Evolutionary conservation across 768 basidiomycete species (phyloP).

Genomic region (Dictyophora rubrovolvata): DNA sequence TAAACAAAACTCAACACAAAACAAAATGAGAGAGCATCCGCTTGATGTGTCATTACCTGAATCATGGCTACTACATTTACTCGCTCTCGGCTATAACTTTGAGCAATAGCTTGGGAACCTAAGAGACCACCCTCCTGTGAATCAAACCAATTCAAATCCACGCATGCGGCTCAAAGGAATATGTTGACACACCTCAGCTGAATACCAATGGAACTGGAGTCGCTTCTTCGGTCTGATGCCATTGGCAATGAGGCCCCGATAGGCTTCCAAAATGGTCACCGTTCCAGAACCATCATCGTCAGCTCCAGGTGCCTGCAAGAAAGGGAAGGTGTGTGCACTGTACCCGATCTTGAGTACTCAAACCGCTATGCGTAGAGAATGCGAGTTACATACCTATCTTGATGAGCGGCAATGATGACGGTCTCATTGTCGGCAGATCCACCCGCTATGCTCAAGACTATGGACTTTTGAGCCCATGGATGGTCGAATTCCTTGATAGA

Average conservation of each 20-base stretch:
- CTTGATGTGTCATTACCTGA: constrained; percentile 40
- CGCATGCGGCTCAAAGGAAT: background rate
- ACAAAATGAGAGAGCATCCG: constrained; percentile 7
- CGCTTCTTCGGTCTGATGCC: constrained; percentile 57
- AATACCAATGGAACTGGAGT: constrained; percentile 80
- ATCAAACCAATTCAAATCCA: constrained; percentile 10
- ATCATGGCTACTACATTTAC: constrained; percentile 74
- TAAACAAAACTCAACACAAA: constrained; percentile 1
- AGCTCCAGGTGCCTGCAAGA: constrained; percentile 71
- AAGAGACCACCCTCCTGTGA: constrained; percentile 73
- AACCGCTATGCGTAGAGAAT: background rate
- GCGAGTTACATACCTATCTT: constrained; percentile 49
- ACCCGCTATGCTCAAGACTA: constrained; percentile 70
- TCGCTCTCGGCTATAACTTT: constrained; percentile 51
- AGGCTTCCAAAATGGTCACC: constrained; percentile 73
- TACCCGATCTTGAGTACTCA: background rate
- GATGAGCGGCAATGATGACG: constrained; percentile 71
- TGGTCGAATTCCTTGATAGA: constrained; percentile 65
- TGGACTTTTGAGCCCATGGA: constrained; percentile 77
- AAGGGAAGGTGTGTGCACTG: constrained; percentile 72
- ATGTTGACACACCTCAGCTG: constrained; percentile 49
- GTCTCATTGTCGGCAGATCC: constrained; percentile 48
- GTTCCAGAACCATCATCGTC: constrained; percentile 58
- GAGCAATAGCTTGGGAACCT: constrained; percentile 59
- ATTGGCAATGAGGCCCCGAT: constrained; percentile 57